Conservation (phyloP, 352 stramenopile species). For the Globisporangium uncinulatum region DNA sequence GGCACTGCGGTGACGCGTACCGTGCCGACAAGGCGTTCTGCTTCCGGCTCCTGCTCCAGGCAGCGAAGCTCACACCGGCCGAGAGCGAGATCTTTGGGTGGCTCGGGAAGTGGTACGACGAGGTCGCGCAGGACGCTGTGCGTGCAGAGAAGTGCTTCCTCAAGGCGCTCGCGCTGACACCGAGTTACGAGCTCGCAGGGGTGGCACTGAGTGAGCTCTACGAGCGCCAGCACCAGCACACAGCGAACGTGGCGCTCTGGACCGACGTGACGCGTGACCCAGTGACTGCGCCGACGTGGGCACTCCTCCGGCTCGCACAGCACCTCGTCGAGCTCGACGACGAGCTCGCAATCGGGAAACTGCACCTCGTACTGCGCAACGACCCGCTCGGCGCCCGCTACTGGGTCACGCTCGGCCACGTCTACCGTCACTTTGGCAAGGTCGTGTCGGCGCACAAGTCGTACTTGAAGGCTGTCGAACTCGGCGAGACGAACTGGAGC, state of each 20-base stretch:
- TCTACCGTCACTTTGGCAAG: constrained; percentile 80
- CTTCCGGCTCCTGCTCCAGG: constrained; percentile 58
- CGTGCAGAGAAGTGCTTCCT: constrained; percentile 84
- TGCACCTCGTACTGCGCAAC: constrained; percentile 73
- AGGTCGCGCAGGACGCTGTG: constrained; percentile 48
- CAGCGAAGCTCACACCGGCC: constrained; percentile 61
- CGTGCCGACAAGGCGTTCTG: constrained; percentile 54
- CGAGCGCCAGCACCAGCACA: constrained; percentile 45
- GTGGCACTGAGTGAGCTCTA: constrained; percentile 69
- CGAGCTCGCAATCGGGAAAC: constrained; percentile 55
- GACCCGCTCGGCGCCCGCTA: constrained; percentile 54
- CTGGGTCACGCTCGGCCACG: constrained; percentile 72
- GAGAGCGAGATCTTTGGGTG: constrained; percentile 67
- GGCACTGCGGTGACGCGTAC: constrained; percentile 42
- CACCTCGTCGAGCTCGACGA: constrained; percentile 60
- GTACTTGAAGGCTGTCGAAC: constrained; percentile 69
- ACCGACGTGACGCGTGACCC: constrained; percentile 48
- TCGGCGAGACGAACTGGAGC: constrained; percentile 61
- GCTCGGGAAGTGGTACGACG: constrained; percentile 75
- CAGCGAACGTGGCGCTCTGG: constrained; percentile 69
- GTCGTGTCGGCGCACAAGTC: constrained; percentile 72
- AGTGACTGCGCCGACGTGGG: constrained; percentile 65
- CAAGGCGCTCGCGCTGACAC: constrained; percentile 64
- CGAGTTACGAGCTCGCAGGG: constrained; percentile 48
- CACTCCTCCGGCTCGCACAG: constrained; percentile 63